phyloP scores from a whole-genome alignment of 2,329 filamentous ascomycete species.

The Ophidiomyces ophidiicola region DNA sequence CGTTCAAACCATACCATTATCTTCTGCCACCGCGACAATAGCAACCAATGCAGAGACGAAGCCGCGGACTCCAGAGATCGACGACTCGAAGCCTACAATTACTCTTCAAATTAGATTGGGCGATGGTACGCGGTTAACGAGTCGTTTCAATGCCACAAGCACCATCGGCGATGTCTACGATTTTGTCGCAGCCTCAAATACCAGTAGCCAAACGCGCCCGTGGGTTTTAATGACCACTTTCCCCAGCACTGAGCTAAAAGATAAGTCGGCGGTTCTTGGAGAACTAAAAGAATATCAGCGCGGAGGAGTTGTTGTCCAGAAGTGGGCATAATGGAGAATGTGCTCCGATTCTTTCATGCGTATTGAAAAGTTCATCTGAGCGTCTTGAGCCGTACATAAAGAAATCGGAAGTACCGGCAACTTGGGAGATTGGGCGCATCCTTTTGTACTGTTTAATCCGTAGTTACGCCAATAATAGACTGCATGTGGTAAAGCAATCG shows the following conservation, averaged over 20 bases:
- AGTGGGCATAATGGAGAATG: conserved; percentile 28
- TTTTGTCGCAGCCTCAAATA: conserved; percentile 45
- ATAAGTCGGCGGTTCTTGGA: conserved; percentile 38
- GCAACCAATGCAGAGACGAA: conserved; percentile 18
- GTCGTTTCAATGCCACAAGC: conserved; percentile 53
- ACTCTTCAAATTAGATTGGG: conserved; percentile 52
- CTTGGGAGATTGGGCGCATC: too few species aligned
- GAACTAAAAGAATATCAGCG: conserved; percentile 40
- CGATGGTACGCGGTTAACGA: conserved; percentile 48
- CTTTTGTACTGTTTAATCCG: too few species aligned
- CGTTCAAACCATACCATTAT: conserved; percentile 25
- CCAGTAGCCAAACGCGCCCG: conserved; percentile 37
- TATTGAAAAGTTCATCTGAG: too few species aligned
- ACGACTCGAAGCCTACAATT: conserved; percentile 46
- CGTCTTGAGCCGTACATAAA: too few species aligned
- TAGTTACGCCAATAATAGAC: too few species aligned
- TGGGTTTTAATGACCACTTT: conserved; percentile 56
- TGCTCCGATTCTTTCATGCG: not conserved
- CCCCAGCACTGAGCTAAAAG: conserved; percentile 49
- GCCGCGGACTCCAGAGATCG: conserved; percentile 37
- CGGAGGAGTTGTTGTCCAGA: conserved; percentile 41
- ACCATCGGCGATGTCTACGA: conserved; percentile 53
- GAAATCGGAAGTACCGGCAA: too few species aligned
- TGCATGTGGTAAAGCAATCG: too few species aligned
- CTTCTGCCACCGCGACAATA: conserved; percentile 20